Evolutionary conservation across 2,329 filamentous ascomycete genomes (phyloP).

Genomic region (Pochonia chlamydosporia): DNA sequence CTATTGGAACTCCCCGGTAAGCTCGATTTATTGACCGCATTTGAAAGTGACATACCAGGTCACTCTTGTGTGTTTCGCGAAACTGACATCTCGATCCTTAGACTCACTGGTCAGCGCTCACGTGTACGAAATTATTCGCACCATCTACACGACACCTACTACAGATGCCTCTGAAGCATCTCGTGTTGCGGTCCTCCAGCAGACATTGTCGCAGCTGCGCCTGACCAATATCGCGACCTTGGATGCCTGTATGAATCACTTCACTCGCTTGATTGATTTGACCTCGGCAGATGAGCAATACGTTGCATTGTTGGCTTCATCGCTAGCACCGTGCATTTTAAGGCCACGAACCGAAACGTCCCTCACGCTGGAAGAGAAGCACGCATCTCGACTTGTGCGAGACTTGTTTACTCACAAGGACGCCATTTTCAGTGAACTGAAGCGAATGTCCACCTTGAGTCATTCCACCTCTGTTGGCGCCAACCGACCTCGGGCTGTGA

Average conservation of each 20-base stretch:
- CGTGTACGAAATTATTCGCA: constrained; percentile 98
- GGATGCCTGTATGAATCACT: constrained; percentile 96
- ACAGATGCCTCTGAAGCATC: constrained; percentile 71
- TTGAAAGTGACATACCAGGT: neutral
- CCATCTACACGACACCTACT: constrained; percentile 81
- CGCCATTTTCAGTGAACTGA: constrained; percentile 90
- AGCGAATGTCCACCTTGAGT: constrained; percentile 72
- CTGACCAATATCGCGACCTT: constrained; percentile 98
- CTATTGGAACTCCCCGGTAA: constrained; percentile 87
- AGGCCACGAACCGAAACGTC: constrained; percentile 83
- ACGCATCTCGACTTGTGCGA: constrained; percentile 81
- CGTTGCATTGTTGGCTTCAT: constrained; percentile 64
- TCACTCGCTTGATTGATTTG: constrained; percentile 91
- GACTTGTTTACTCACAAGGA: constrained; percentile 94
- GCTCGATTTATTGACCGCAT: constrained; percentile 22
- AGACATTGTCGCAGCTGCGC: constrained; percentile 88
- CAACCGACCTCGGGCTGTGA: constrained; percentile 75
- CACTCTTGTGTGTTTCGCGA: neutral
- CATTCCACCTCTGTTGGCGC: constrained; percentile 53
- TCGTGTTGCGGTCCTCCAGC: constrained; percentile 86
- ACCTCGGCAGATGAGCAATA: constrained; percentile 93
- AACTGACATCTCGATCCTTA: constrained; percentile 31
- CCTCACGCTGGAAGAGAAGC: constrained; percentile 91
- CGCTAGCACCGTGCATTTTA: constrained; percentile 78
- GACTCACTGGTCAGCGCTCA: constrained; percentile 98